phyloP scores from a whole-genome alignment of 129 eudicot genomes.

The Smallanthus sonchifolius region DNA sequence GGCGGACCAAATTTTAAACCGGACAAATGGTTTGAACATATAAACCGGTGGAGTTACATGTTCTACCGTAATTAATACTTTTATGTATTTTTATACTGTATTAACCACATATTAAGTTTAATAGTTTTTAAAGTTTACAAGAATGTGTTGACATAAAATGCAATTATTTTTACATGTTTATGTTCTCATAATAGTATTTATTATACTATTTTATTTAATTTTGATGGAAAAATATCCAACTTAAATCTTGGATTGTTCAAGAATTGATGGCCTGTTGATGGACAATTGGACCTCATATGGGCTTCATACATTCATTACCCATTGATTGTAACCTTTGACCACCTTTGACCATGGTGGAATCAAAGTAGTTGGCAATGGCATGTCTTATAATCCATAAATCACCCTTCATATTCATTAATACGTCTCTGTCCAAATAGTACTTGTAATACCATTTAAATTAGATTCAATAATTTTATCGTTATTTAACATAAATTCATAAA shows the following conservation, averaged over 20 bases:
- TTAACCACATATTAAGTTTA: not conserved
- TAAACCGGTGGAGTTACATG: too few relatives aligned
- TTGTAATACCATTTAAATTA: too few relatives aligned
- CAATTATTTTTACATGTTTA: not conserved
- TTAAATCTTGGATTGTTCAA: not conserved
- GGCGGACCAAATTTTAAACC: too few relatives aligned
- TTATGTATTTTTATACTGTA: not conserved
- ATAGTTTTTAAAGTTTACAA: not conserved
- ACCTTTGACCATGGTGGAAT: constrained; percentile 21
- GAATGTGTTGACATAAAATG: not conserved
- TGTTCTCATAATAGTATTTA: too few relatives aligned
- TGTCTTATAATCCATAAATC: not conserved
- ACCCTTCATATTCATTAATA: not conserved
- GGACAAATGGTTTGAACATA: too few relatives aligned
- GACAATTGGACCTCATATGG: not conserved
- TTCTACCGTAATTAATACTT: too few relatives aligned
- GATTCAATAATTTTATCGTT: not conserved
- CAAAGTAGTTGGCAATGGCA: constrained; percentile 3
- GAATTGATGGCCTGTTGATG: not conserved
- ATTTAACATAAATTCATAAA: too few relatives aligned
- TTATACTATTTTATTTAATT: not conserved
- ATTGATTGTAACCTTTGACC: constrained; percentile 12
- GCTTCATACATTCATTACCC: not conserved
- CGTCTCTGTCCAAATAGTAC: too few relatives aligned
- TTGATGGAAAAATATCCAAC: not conserved